Evolutionary conservation across 176 grass and related monocot species (phyloP).

Genomic region (Aegilops longissima): DNA sequence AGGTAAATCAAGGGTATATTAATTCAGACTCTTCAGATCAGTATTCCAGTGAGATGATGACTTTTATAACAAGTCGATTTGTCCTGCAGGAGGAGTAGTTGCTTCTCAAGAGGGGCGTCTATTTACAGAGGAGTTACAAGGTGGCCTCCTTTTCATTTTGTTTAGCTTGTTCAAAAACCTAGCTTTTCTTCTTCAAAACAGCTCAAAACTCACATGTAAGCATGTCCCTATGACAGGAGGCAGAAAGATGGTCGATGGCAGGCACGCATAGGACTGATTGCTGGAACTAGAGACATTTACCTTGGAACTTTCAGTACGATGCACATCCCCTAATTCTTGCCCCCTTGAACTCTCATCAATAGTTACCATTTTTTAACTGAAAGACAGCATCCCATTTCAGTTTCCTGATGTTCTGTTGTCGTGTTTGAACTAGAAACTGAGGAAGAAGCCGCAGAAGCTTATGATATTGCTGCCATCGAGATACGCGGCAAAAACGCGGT

Average conservation of each 20-base stretch:
- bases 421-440: slow-evolving; percentile 71
- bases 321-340: slow-evolving; percentile 2
- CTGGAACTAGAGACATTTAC: slow-evolving; percentile 93
- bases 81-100: slow-evolving; percentile 78
- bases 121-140: slow-evolving; percentile 96
- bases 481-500: slow-evolving; percentile 88
- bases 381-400: neutral
- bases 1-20: slow-evolving; percentile 51
- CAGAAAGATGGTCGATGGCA: slow-evolving; percentile 98
- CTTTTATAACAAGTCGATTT: neutral
- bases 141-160: slow-evolving; percentile 43
- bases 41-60: neutral
- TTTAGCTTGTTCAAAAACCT: neutral
- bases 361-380: neutral
- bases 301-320: slow-evolving; percentile 89
- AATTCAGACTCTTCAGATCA: slow-evolving; percentile 5
- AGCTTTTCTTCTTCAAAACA: slow-evolving; percentile 21
- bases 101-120: slow-evolving; percentile 99
- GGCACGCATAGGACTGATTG: slow-evolving; percentile 90
- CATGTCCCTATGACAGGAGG: slow-evolving; percentile 52
- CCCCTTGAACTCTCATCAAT: neutral
- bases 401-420: slow-evolving; percentile 8
- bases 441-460: slow-evolving; percentile 97
- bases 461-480: slow-evolving; percentile 91
- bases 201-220: slow-evolving; percentile 19